Base-by-base conservation (phyloP, 1,284 basidiomycete species). In the Laetiporus sulphureus region DNA sequence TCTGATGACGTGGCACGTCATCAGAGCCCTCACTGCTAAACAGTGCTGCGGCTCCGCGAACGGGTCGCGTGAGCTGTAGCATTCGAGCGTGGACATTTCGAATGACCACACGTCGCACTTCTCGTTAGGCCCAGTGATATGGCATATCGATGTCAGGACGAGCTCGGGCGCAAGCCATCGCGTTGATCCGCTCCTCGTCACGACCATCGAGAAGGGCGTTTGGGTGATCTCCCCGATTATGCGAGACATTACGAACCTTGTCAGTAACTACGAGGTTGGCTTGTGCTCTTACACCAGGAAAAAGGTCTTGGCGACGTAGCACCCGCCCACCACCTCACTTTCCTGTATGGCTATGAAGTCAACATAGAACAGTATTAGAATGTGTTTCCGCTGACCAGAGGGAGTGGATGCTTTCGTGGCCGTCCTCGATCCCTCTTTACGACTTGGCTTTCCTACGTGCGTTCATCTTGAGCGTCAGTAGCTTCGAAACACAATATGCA, bases 111-210 rank as follows among this genome's bases (percentile, higher is more conserved):
- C 60, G 50, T 80, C 77, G 18, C 68, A 64, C 27, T 61, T 60
- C 49, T 59, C 64, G n/a, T 69, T 71, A 0, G 68, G 68, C 21
- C 61, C 59, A 18, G n/a, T n/a, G n/a, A n/a, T n/a, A n/a, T n/a
- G 54, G 46, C 15, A 62, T 58, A 3, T 58, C 61, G 16, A 65
- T 64, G 11, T 45, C 39, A 67, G 58, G 42, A 72, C 69, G 36
- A 79, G 60, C 51, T 80, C 77, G 0, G 77, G 78, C 4, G 77
- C 73, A 18, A 73, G 62, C 76, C 77, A 80, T 10, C 77, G 68
- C 27, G 69, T 62, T 38, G 68, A 68, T 3, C 67, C 65, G 4
- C 64, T 61, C 19, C 55, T 61, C 2, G 73, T 72, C 34, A 77
- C 56, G 4, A 66, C 68, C 6, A 59, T 52, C 18, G 71, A 69